These are phyloP conservation scores for Globisporangium takayamanum DNA, from an alignment of 352 stramenopile species.

Conservation along the genomic window DNA sequence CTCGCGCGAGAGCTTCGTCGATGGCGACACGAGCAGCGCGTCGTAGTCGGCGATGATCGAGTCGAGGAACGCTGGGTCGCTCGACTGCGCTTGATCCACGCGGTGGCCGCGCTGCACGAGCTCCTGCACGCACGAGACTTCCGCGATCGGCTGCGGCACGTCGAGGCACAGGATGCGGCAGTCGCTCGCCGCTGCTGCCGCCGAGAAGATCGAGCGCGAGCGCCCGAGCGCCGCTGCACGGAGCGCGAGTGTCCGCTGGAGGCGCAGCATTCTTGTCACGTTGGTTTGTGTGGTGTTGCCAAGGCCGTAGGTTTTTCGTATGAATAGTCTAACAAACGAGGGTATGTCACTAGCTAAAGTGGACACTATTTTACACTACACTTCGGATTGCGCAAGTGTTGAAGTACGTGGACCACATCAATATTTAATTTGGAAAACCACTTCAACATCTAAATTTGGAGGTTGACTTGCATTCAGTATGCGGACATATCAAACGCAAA, in stretches of 20 bases:
- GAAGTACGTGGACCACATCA: too few species aligned
- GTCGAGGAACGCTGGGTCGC: conserved; percentile 20
- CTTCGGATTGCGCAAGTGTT: too few species aligned
- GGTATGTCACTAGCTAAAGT: too few species aligned
- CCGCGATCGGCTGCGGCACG: conserved; percentile 37
- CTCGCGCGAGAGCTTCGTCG: conserved; percentile 34
- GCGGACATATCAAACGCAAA: too few species aligned
- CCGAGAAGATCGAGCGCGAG: conserved; percentile 9
- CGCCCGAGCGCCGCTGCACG: background rate
- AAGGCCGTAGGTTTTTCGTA: too few species aligned
- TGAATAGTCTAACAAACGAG: too few species aligned
- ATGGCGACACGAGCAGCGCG: conserved; percentile 50
- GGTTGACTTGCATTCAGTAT: too few species aligned
- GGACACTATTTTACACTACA: too few species aligned
- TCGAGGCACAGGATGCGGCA: conserved; percentile 62
- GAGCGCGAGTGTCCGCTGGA: conserved; percentile 5
- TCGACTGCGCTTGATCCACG: conserved; percentile 42
- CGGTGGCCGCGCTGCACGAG: conserved; percentile 63
- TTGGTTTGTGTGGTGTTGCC: too few species aligned
- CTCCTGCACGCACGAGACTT: conserved; percentile 52
- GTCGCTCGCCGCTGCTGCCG: conserved; percentile 1
- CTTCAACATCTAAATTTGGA: too few species aligned
- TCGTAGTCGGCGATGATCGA: conserved; percentile 43
- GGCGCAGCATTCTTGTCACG: background rate
- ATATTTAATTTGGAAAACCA: too few species aligned